Percentiles rank a stretch among this genome's conserved stretches.
Evolutionary conservation across 495 filamentous ascomycete species (phyloP).

Genomic region (Podospora pseudopauciseta): DNA sequence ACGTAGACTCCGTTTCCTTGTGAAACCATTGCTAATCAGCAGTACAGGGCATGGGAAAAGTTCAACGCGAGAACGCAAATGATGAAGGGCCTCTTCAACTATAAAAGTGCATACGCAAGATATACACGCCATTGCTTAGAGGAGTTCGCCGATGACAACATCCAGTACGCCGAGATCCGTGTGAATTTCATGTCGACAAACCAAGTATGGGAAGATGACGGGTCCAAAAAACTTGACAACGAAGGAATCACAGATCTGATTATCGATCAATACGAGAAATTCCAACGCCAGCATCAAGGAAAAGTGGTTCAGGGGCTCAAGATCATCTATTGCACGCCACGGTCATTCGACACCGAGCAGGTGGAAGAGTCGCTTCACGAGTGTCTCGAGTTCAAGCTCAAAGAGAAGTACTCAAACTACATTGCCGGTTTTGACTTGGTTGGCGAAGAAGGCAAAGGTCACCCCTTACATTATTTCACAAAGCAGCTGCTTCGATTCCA

Average conservation of each 20-base stretch:
- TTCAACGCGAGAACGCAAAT: slow-evolving; percentile 55
- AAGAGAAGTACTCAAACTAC: slow-evolving; percentile 61
- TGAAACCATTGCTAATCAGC: slow-evolving; percentile 1
- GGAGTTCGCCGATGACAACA: slow-evolving; percentile 52
- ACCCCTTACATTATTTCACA: slow-evolving; percentile 65
- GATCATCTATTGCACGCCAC: slow-evolving; percentile 52
- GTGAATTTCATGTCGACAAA: slow-evolving; percentile 57
- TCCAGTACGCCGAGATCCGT: slow-evolving; percentile 57
- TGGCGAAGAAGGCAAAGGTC: slow-evolving; percentile 73
- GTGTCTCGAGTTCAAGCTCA: slow-evolving; percentile 76
- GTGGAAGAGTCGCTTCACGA: slow-evolving; percentile 67
- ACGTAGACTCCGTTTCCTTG: slow-evolving; percentile 5
- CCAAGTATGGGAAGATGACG: slow-evolving; percentile 47
- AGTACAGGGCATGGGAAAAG: slow-evolving; percentile 50
- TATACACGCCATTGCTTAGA: slow-evolving; percentile 47
- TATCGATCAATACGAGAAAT: slow-evolving; percentile 43
- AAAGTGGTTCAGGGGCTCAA: slow-evolving; percentile 44
- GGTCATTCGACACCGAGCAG: slow-evolving; percentile 53
- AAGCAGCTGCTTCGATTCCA: slow-evolving; percentile 82
- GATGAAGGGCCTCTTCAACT: slow-evolving; percentile 60
- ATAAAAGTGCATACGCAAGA: slow-evolving; percentile 46
- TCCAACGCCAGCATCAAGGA: slow-evolving; percentile 35
- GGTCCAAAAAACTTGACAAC: slow-evolving; percentile 40
- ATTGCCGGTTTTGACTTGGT: slow-evolving; percentile 75
- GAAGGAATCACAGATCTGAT: slow-evolving; percentile 50